A percentile compares a stretch with the other conserved stretches of the same genome.
These are phyloP conservation scores for Pleurotus djamor DNA, from an alignment of 768 basidiomycete species.

Conservation along the genomic window DNA sequence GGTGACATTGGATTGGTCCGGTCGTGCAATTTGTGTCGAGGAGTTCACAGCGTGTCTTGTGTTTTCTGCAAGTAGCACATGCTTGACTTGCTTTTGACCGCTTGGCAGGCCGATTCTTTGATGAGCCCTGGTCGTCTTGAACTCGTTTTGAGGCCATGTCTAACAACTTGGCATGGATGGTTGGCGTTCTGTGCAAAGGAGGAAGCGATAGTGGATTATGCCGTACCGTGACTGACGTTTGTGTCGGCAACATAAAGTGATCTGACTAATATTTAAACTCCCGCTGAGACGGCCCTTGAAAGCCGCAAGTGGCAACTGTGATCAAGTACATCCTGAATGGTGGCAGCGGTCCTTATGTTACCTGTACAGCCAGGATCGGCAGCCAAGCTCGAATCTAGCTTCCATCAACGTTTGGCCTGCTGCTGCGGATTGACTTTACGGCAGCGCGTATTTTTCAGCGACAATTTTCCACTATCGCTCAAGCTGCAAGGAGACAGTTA, in stretches of 20 bases:
- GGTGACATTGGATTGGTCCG: conserved; percentile 36
- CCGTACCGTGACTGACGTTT: neutral
- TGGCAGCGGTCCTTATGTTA: too few relatives aligned
- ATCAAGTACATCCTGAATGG: neutral
- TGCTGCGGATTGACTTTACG: too few relatives aligned
- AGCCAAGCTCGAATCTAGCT: neutral
- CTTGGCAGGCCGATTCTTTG: conserved; percentile 16
- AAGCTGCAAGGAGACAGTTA: too few relatives aligned
- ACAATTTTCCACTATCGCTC: too few relatives aligned
- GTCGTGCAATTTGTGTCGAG: conserved; percentile 31
- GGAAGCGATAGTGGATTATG: neutral
- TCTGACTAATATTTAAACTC: neutral
- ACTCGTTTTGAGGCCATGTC: conserved; percentile 3
- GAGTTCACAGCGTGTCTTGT: conserved; percentile 50
- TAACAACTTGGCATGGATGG: neutral
- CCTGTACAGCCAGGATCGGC: neutral
- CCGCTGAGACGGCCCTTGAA: neutral
- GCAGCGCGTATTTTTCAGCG: too few relatives aligned
- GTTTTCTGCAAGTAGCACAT: conserved; percentile 40
- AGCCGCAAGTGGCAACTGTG: neutral
- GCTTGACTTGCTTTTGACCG: conserved; percentile 43
- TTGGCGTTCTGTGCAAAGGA: neutral
- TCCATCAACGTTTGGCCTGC: too few relatives aligned
- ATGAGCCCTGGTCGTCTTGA: conserved; percentile 7
- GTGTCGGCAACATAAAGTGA: neutral